These are phyloP conservation scores for Lactifluus echinatus DNA, from an alignment of 768 basidiomycete genomes.

Conservation along the genomic window DNA sequence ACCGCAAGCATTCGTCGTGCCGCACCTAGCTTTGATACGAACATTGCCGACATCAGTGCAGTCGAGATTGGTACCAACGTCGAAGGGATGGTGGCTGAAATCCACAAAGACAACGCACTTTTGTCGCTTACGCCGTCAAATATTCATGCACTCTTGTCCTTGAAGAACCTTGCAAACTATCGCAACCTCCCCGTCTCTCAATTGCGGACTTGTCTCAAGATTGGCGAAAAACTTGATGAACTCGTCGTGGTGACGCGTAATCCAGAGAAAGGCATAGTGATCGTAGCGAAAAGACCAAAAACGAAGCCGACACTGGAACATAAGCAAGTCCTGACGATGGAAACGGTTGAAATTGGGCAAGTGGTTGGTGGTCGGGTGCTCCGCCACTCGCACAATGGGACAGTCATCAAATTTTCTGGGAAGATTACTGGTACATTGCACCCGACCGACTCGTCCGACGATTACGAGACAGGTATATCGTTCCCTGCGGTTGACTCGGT, in stretches of 20 bases:
- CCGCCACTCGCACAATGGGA: conserved; percentile 61
- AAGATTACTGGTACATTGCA: conserved; percentile 71
- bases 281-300: conserved; percentile 70
- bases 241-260: conserved; percentile 88
- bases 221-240: conserved; percentile 63
- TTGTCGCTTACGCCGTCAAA: conserved; percentile 62
- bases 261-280: conserved; percentile 75
- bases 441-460: conserved; percentile 74
- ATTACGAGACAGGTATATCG: conserved; percentile 51
- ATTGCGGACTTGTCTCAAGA: conserved; percentile 51
- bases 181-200: conserved; percentile 57
- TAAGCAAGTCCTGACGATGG: conserved; percentile 51
- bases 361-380: conserved; percentile 74
- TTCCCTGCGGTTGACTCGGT: conserved; percentile 58
- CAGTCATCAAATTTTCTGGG: conserved; percentile 65
- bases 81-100: conserved; percentile 60
- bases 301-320: conserved; percentile 38
- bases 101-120: conserved; percentile 81
- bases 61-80: conserved; percentile 72
- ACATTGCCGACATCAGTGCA: conserved; percentile 54
- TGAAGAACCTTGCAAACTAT: conserved; percentile 81
- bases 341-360: conserved; percentile 62
- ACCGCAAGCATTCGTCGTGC: conserved; percentile 85
- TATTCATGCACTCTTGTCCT: conserved; percentile 73
- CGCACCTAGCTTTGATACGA: conserved; percentile 38